These are phyloP conservation scores for Pythium folliculosum DNA, from an alignment of 352 stramenopile genomes.

Conservation along the genomic window DNA sequence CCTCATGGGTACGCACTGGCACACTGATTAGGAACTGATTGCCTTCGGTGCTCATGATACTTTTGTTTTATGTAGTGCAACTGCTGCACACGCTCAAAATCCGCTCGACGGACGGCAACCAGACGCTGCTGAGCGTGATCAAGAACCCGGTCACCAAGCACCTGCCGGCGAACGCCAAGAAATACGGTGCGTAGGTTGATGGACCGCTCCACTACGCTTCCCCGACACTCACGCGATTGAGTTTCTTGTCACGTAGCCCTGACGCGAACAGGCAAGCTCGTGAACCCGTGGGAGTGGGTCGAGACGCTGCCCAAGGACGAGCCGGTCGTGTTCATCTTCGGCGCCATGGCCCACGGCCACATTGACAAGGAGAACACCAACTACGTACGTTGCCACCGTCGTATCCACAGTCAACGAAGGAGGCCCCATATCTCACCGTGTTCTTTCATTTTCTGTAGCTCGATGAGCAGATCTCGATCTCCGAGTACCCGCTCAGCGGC, in stretches of 20 bases:
- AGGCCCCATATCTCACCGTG: background rate
- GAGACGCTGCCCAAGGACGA: constrained; percentile 89
- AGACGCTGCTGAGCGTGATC: constrained; percentile 98
- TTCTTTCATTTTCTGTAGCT: constrained; percentile 38
- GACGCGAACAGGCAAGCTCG: constrained; percentile 92
- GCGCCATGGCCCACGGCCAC: constrained; percentile 96
- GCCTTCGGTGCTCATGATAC: constrained; percentile 3
- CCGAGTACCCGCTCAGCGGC: constrained; percentile 97
- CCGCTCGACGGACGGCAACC: constrained; percentile 94
- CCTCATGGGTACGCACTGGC: constrained; percentile 86
- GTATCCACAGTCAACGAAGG: background rate
- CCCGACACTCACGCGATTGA: background rate
- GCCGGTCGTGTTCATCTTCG: constrained; percentile 97
- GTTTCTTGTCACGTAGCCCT: constrained; percentile 60
- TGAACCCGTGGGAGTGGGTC: constrained; percentile 95
- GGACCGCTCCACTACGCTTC: too few relatives aligned
- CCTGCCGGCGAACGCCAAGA: constrained; percentile 94
- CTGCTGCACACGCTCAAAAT: constrained; percentile 99
- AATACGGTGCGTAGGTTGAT: constrained; percentile 92
- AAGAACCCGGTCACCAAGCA: constrained; percentile 99
- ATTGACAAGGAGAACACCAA: constrained; percentile 97
- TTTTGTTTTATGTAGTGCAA: constrained; percentile 89
- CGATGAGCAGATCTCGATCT: constrained; percentile 97
- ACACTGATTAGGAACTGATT: background rate
- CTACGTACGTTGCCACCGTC: constrained; percentile 72